phyloP scores from a whole-genome alignment of 148 eudicot genomes.

The Fagopyrum tataricum region DNA sequence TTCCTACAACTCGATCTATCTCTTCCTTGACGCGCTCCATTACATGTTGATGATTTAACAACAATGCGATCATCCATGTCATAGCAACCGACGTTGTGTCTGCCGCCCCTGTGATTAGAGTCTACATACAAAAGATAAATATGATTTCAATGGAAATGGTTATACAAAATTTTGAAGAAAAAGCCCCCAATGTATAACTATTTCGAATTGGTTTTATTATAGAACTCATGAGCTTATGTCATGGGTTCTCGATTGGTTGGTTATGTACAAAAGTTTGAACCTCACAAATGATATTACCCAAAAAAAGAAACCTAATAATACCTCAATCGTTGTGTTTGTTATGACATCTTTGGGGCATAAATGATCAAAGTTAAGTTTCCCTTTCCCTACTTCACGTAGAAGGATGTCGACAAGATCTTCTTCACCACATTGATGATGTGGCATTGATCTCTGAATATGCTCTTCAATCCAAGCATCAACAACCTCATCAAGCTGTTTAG shows the following conservation, averaged over 20 bases:
- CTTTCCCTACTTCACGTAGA: background rate
- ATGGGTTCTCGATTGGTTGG: no score
- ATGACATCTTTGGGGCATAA: background rate
- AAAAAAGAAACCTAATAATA: no score
- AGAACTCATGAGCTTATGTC: background rate
- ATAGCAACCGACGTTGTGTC: background rate
- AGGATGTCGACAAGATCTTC: background rate
- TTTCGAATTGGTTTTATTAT: background rate
- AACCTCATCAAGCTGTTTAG: background rate
- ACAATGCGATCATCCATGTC: background rate
- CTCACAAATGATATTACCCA: no score
- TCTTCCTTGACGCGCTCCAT: slow-evolving; percentile 3
- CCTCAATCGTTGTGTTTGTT: background rate
- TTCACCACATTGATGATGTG: background rate
- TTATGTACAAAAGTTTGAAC: no score
- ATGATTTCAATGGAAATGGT: background rate
- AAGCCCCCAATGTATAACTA: no score
- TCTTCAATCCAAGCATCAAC: background rate
- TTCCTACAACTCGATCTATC: background rate
- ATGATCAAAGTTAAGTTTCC: background rate
- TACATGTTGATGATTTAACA: background rate
- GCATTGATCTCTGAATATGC: background rate
- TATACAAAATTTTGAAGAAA: no score
- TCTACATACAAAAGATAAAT: background rate
- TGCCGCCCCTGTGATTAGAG: background rate